Evolutionary conservation across 108 stramenopile genomes (phyloP), one percentile per base, ranked within the genome.

Genomic region (Phaeodactylum tricornutum): DNA sequence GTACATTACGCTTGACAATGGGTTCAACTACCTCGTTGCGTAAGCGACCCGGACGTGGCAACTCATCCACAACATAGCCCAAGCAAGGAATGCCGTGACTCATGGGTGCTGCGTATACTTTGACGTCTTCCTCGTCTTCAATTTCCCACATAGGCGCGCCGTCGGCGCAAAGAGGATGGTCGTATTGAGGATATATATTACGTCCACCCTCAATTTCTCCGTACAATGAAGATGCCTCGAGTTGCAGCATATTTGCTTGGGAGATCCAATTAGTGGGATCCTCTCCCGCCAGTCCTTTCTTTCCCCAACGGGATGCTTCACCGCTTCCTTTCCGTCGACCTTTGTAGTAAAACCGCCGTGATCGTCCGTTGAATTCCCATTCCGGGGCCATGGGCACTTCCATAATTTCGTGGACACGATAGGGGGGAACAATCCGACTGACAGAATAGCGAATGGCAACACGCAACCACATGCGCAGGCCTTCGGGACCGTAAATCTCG

Each of bases 401-500:
- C 70, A 81, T 79, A 41, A 97, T 61, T 57, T 97, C 96, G 56
- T 97, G 96, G 0, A 97, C 93, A 11, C 89, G 55, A 69, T 97
- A 94, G 6, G 77, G 78, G 1, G 85, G 79, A 8, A 81, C 79
- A 24, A 91, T 81, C 4, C 91, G 61, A 5, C 81, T 79, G 6
- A 89, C 77, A 23, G 79, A 77, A 51, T 86, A 88, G 17, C 84
- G 84, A 41, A 96, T 72, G n/a, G 84, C 86, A 2, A 84, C 78
- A 8, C 95, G 75, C 32, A 91, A 61, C 84, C 82, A 88, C 74
- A 75, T 68, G 1, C 91, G 57, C 42, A 88, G 49, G 11, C 90
- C 89, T 59, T 94, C 83, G 14, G 96, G 96, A 1, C 96, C 96
- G 58, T 95, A 97, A 44, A 97, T 88, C 14, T 97, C 96, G 17